Evolutionary conservation across 768 basidiomycete genomes (phyloP), one percentile per base, ranked within the genome.

Genomic region (Chalciporus piperatus): DNA sequence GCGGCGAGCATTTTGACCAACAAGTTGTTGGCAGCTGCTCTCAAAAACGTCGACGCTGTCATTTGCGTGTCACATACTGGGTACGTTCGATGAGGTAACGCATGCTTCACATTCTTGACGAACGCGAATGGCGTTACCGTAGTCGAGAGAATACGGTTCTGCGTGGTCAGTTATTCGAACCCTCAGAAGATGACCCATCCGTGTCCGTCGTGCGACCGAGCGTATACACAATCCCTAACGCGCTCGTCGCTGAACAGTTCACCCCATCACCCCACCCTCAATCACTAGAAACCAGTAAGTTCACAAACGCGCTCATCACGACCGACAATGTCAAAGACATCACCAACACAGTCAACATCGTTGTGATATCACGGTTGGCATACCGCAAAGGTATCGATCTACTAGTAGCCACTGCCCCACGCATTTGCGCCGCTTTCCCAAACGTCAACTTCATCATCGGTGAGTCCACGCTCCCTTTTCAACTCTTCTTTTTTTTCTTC

Each of bases 121-220:
- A 25, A 41, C 33, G 3, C 22, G 6, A 16, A 53, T 40, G 11
- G 14, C 9, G 35, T n/a, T 48, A 10, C 17, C 20, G 17, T 60
- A 98, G 96, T 22, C 92, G 95, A n/a, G 97, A 98, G 72, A 99
- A 98, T 56, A 98, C 95, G 0, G 91, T 95, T 3, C 77, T 99
- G 1, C 79, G 97, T 6, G 92, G 89, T 1, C 78, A 88, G 40
- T 72, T 97, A 3, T 87, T 86, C 42, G 82, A 85, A 55, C 70
- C 67, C 41, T 65, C 62, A 4, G 70, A 76, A 38, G 69, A 74
- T 9, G 73, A 78, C 44, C 71, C 78, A 1, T 70, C 72, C 12
- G 69, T 68, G 30, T 69, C 79, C 4, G 61, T 74, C 32, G 78
- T 84, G 17, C 73, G 79, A 25, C 64, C 74, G 16, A 82, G 81